These are phyloP conservation scores for Verruconis gallopava DNA, from an alignment of 2,329 filamentous ascomycete genomes.

Conservation along the genomic window DNA sequence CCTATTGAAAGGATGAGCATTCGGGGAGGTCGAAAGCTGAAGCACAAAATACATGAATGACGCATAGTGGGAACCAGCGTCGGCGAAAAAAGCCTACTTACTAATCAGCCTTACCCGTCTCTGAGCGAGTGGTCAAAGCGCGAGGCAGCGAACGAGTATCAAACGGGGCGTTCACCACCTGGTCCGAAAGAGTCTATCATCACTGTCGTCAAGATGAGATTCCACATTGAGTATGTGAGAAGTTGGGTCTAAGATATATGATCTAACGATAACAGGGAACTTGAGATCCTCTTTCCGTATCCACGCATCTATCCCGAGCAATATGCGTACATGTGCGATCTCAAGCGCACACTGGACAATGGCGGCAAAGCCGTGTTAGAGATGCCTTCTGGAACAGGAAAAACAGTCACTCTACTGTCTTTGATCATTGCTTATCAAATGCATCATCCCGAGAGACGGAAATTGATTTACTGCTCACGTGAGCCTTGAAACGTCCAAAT, in stretches of 20 bases:
- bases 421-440: slow-evolving; percentile 96
- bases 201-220: slow-evolving; percentile 49
- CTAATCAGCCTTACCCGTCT: too few species aligned
- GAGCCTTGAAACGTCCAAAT: slow-evolving; percentile 11
- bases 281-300: slow-evolving; percentile 62
- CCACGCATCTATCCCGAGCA: slow-evolving; percentile 55
- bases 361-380: slow-evolving; percentile 93
- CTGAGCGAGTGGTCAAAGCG: too few species aligned
- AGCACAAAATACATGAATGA: too few species aligned
- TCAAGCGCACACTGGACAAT: slow-evolving; percentile 81
- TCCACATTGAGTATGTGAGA: slow-evolving; percentile 54
- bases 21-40: too few species aligned
- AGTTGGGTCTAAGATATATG: slow-evolving; percentile 1
- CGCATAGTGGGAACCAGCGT: too few species aligned
- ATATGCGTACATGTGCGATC: slow-evolving; percentile 64
- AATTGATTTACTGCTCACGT: slow-evolving; percentile 97
- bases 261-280: slow-evolving; percentile 26
- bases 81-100: too few species aligned
- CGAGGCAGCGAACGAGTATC: too few species aligned
- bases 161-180: not conserved
- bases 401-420: slow-evolving; percentile 88
- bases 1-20: too few species aligned
- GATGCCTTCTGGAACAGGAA: slow-evolving; percentile 97
- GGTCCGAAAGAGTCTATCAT: too few species aligned
- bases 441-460: slow-evolving; percentile 81